Evolutionary conservation across 768 basidiomycete species (phyloP), one percentile per base, ranked within the genome.

Genomic region (Lactarius sp.): DNA sequence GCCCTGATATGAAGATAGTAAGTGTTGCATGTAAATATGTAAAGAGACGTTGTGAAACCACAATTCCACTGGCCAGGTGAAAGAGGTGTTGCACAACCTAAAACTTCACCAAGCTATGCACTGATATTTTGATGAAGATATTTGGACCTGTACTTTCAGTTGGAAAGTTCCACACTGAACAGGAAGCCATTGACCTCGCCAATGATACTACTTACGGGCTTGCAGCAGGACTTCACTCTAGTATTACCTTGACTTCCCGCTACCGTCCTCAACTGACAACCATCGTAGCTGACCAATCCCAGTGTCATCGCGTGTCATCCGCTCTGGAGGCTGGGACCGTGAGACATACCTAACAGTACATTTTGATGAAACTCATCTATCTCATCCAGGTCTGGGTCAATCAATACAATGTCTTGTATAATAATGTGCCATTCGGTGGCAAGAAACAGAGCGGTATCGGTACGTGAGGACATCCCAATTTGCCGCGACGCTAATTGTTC

Each of bases 391-490:
- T 93, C 47, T 97, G 94, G 94, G 83, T 94, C 64, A 98, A 98
- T 74, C 87, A 92, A 71, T 95, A 94, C 76, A 90, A 88, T 71
- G 47, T 89, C 13, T 74, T 96, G 60, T 83, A 84, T 75, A 92
- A 91, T 73, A 92, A 95, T 63, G 87, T 94, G 51, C 96, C 96
- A 1, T 98, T 98, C 71, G 95, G 96, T 42, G 96, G 95, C 27
- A 96, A 90, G 79, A 96, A 95, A 76, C 88, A 92, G 73, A 91
- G 89, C 49, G 94, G 94, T 57, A 86, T 91, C 70, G 88, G 90
- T 89, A 68, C 62, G 81, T 75, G 22, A 27, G 46, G 51, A 31
- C 27, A 61, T 22, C 42, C 18, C n/a, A 8, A 39, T 22, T 9
- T 46, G 36, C 20, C 14, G 20, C 16, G 31, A 46, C 34, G 37